Percentiles rank a stretch among this genome's conserved stretches.
phyloP scores from a whole-genome alignment of 2,329 filamentous ascomycete genomes.

The Hortaea sp. region DNA sequence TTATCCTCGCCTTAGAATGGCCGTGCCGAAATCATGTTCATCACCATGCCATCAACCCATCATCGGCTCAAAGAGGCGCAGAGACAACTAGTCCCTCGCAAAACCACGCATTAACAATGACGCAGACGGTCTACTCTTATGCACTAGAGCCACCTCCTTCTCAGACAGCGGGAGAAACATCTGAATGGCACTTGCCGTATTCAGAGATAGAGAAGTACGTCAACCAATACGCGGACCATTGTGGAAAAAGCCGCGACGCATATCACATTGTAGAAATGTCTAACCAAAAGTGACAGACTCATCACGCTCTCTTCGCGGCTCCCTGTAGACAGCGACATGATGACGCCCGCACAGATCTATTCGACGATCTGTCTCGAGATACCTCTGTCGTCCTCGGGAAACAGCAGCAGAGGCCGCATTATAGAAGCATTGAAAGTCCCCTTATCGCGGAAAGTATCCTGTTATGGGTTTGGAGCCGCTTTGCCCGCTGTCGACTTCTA shows the following conservation, averaged over 20 bases:
- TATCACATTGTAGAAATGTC: no score
- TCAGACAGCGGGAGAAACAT: neutral
- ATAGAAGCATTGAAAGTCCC: slow-evolving; percentile 11
- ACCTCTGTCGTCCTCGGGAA: neutral
- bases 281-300: slow-evolving; percentile 4
- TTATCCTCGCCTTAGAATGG: slow-evolving; percentile 17
- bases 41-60: slow-evolving; percentile 12
- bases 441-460: slow-evolving; percentile 7
- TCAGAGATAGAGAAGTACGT: slow-evolving; percentile 17
- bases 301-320: slow-evolving; percentile 11
- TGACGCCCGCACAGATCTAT: slow-evolving; percentile 17
- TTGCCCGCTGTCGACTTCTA: slow-evolving; percentile 5
- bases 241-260: no score
- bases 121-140: slow-evolving; percentile 10
- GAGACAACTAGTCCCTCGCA: neutral
- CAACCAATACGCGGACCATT: no score
- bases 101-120: slow-evolving; percentile 13
- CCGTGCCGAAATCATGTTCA: slow-evolving; percentile 11
- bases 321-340: slow-evolving; percentile 12
- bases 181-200: slow-evolving; percentile 15
- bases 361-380: slow-evolving; percentile 7
- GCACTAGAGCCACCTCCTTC: slow-evolving; percentile 1
- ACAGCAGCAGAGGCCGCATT: slow-evolving; percentile 5
- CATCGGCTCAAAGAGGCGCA: slow-evolving; percentile 1
- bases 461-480: slow-evolving; percentile 14